Base-by-base conservation (phyloP, 441 rosid genomes). In the Erodium moschatum region DNA sequence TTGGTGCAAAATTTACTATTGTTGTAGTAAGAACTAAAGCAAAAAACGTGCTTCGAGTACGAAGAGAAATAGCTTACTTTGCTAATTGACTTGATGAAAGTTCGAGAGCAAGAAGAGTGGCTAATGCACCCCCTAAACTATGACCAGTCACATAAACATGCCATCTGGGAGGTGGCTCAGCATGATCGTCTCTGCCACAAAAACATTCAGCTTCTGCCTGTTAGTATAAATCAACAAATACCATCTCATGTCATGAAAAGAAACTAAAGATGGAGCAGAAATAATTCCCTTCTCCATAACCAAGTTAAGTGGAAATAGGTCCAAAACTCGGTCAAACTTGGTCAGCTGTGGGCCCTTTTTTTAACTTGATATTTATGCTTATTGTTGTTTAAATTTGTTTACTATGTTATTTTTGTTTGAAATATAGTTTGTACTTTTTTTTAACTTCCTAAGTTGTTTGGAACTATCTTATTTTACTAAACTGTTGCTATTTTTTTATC, bases 121-220 rank as follows among this genome's bases (percentile, higher is more conserved):
- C 91, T 71, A 92, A 75, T 72, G 98, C 98, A 73, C 97, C 98
- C 75, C 98, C 98, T 80, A 92, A 85, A 82, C 98, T 92, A 82
- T 92, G 97, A 71, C 98, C 98, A 61, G 97, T 92, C 73, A 85
- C 91, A 84, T 86, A 92, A 70, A 90, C 89, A 74, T 86, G 94
- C 98, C 97, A 92, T 75, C 82, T 80, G 71, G 69, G 66, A 73
- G 54, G 77, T 65, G 71, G 76, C 68, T 81, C 88, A 67, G 77
- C 74, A 72, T 24, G 81, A 74, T 86, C 83, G 4, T 90, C 87
- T 71, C 97, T 92, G 85, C 66, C 75, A 70, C 61, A 79, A 63
- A 70, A 60, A 24, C 44, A 46, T 67, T 50, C 18, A 31, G 12
- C 19, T 24, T 24, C n/a, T 63, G 15, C 27, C 27, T 27, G 66